Evolutionary conservation across 345 rosid species (phyloP), one percentile per base, ranked within the genome.

Genomic region (Citrus mangshanensis): DNA sequence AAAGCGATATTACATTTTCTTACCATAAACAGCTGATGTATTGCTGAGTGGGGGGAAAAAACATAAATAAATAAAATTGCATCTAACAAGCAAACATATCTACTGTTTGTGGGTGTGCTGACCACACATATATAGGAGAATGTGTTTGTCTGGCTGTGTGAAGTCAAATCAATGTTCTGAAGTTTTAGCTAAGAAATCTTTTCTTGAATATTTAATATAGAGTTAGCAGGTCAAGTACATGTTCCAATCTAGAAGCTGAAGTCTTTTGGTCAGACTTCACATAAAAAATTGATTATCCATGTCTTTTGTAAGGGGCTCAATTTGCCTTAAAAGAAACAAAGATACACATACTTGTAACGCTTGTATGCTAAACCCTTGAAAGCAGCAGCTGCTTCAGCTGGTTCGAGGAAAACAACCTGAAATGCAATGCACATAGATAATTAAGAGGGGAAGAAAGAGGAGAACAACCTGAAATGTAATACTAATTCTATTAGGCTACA

Each of bases 321-420:
- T 27, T 70, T 32, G 32, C 69, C 5, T 64, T 34, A 24, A 24
- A 25, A 18, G 27, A 19, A 69, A 76, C 40, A 62, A 73, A 81
- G 25, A 27, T 49, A 63, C 74, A 84, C 98, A 82, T 88, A 96
- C 99, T 85, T 91, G 90, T 90, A 96, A 37, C 91, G 93, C 89
- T 89, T 93, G 89, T 96, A 96, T 49, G 95, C 91, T 83, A 96
- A 86, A 78, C 93, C 95, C 80, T 83, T 92, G 79, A 88, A 88
- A 82, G 99, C 99, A 83, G 95, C 89, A 72, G 93, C 91, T 78
- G 99, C 99, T 79, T 88, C 97, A 63, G 93, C 83, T 38, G 97
- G 89, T 86, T 94, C 98, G 54, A 95, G 95, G 82, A 92, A 95
- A 83, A 91, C 87, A 86, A 91, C 95, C 99, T 95, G 87, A 75